Evolutionary conservation across 1,284 basidiomycete species (phyloP), one percentile per base, ranked within the genome.

Genomic region (Cryptococcus deneoformans): DNA sequence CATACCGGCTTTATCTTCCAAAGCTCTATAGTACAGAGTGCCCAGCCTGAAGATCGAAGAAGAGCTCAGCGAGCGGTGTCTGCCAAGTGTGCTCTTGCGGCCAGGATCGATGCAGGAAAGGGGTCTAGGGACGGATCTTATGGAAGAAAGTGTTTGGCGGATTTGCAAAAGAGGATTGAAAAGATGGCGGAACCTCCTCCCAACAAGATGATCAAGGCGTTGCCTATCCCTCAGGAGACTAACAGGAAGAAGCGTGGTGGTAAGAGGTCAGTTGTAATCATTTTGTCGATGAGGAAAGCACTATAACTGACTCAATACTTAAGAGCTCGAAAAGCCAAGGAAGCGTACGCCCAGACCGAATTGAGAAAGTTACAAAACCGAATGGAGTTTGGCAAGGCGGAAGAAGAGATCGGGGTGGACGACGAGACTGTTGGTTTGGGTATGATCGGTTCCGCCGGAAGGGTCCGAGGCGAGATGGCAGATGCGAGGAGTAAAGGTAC

Each of bases 1-100:
- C 95, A 96, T 71, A 94, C 92, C 0, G 96, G 96, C 14, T 99
- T 98, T 80, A 87, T 99, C 62, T 96, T 89, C 79, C 95, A 99
- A 71, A 91, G 88, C 9, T 88, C 90, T 2, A 79, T 98, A 12
- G 88, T 99, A 2, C 85, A 88, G 56, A 83, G 85, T 58, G 90
- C 91, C 0, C 90, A 92, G 8, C 83, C 88, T n/a, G 94, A 98
- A 63, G 94, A 95, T 70, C 86, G 92, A 57, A 82, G 92, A 61
- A 95, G 92, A 76, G 86, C 95, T 0, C 92, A 98, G 70, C 84
- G 95, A 40, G 96, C 92, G 0, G 86, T 98, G 6, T 89, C 91
- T 10, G 93, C 94, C 9, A 48, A 48, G 29, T 87, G 86, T 59
- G 87, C 89, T 0, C 80, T 99, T 20, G 91, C 94, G 0, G 92